Conservation (phyloP, 768 basidiomycete genomes). For the Tulasnella sp. region DNA sequence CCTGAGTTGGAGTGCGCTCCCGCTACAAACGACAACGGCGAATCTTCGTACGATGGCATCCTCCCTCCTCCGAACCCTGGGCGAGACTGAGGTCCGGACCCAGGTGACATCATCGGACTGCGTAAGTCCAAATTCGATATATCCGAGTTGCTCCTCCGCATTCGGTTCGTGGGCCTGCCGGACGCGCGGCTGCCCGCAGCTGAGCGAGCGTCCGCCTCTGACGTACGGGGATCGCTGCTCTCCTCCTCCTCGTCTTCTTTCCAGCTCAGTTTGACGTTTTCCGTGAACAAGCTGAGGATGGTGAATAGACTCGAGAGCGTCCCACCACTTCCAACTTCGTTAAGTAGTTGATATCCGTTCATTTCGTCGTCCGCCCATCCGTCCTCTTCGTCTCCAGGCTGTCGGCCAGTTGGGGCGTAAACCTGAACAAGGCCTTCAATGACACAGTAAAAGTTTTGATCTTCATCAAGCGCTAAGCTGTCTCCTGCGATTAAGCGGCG, state of each 20-base stretch:
- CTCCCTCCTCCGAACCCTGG: not conserved
- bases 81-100: not conserved
- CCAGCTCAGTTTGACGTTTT: slow-evolving; percentile 87
- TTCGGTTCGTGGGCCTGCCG: not conserved
- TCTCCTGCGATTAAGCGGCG: slow-evolving; percentile 93
- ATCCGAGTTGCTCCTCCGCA: slow-evolving; percentile 40
- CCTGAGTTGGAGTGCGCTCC: not conserved
- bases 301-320: slow-evolving; percentile 94
- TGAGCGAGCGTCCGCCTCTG: not conserved
- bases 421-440: slow-evolving; percentile 97
- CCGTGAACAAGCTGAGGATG: slow-evolving; percentile 92
- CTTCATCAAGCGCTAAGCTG: slow-evolving; percentile 77
- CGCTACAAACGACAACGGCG: not conserved
- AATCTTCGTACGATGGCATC: not conserved
- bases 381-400: slow-evolving; percentile 30
- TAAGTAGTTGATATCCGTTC: slow-evolving; percentile 93
- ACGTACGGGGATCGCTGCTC: not conserved
- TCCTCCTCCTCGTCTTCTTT: slow-evolving; percentile 37
- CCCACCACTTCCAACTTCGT: slow-evolving; percentile 92
- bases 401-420: slow-evolving; percentile 54
- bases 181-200: not conserved
- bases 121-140: slow-evolving; percentile 48
- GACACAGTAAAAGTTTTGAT: slow-evolving; percentile 96
- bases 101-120: not conserved
- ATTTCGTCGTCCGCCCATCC: slow-evolving; percentile 76